Conservation (phyloP, 2,329 filamentous ascomycete species). For the Penicillium sp. region DNA sequence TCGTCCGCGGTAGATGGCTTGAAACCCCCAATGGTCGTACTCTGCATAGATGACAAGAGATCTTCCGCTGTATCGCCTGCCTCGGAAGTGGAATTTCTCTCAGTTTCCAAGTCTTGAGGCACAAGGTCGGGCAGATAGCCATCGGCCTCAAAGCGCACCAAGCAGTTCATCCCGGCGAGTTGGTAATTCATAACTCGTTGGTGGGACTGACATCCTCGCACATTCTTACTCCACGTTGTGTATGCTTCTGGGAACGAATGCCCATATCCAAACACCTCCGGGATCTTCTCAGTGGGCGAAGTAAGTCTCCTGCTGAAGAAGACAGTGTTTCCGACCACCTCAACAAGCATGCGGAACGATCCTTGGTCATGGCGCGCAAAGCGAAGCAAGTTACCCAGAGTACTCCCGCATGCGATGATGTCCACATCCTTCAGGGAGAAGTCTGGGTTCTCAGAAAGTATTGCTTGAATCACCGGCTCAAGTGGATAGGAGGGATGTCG, state of each 20-base stretch:
- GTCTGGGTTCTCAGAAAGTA: conserved; percentile 42
- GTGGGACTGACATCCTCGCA: conserved; percentile 60
- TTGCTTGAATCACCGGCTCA: conserved; percentile 48
- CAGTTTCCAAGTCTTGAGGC: not conserved
- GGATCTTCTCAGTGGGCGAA: conserved; percentile 59
- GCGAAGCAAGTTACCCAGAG: conserved; percentile 62
- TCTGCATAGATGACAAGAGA: conserved; percentile 6
- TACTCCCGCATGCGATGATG: conserved; percentile 63
- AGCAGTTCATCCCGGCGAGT: conserved; percentile 55
- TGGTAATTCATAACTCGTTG: conserved; percentile 63
- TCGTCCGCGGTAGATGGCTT: not conserved
- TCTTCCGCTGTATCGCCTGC: not conserved
- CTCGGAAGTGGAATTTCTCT: not conserved
- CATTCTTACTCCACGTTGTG: conserved; percentile 62
- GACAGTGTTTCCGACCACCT: conserved; percentile 58
- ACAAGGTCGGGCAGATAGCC: conserved; percentile 50
- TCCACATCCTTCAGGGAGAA: conserved; percentile 48
- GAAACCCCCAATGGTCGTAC: not conserved
- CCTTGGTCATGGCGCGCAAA: conserved; percentile 52
- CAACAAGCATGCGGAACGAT: conserved; percentile 61
- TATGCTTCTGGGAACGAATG: conserved; percentile 68
- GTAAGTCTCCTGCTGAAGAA: conserved; percentile 67
- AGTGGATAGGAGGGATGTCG: conserved; percentile 41
- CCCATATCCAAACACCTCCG: conserved; percentile 61
- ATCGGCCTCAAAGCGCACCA: conserved; percentile 62